Percentiles rank a stretch among this genome's conserved stretches.
phyloP scores from a whole-genome alignment of 345 rosid genomes.

The Brassica rapa region DNA sequence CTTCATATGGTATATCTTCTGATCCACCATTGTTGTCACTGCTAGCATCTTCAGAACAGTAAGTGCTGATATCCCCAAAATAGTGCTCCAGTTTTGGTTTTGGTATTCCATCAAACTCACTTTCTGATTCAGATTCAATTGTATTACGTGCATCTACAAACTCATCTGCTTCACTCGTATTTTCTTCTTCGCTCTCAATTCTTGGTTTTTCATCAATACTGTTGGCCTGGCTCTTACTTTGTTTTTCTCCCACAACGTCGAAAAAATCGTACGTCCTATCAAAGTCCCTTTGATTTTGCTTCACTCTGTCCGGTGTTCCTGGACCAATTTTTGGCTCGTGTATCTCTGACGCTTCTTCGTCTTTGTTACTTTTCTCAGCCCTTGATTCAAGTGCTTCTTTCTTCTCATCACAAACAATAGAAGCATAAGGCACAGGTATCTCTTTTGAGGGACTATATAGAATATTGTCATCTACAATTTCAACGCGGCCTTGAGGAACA shows the following conservation, averaged over 20 bases:
- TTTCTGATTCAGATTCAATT: conserved; percentile 75
- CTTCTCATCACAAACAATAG: conserved; percentile 72
- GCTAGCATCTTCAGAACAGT: conserved; percentile 39
- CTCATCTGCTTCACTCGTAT: conserved; percentile 79
- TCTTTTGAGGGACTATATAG: conserved; percentile 48
- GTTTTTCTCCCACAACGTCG: conserved; percentile 41
- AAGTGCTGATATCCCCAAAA: conserved; percentile 39
- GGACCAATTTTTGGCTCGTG: conserved; percentile 42
- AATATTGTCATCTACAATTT: conserved; percentile 41
- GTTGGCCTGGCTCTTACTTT: conserved; percentile 43
- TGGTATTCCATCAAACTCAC: conserved; percentile 39
- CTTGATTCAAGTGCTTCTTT: conserved; percentile 52
- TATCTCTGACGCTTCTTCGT: conserved; percentile 36
- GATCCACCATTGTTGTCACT: conserved; percentile 35
- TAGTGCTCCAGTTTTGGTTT: conserved; percentile 35
- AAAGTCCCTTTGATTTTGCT: conserved; percentile 27
- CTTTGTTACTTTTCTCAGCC: conserved; percentile 26
- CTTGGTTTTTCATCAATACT: conserved; percentile 66
- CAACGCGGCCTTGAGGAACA: conserved; percentile 43
- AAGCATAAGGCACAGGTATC: conserved; percentile 42
- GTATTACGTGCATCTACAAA: conserved; percentile 88
- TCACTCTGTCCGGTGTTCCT: conserved; percentile 40
- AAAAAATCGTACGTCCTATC: conserved; percentile 24
- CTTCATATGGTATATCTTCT: conserved; percentile 34
- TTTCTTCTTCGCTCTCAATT: conserved; percentile 44